phyloP scores from a whole-genome alignment of 192 early-diverging fungal species.

The Coemansia sp. region DNA sequence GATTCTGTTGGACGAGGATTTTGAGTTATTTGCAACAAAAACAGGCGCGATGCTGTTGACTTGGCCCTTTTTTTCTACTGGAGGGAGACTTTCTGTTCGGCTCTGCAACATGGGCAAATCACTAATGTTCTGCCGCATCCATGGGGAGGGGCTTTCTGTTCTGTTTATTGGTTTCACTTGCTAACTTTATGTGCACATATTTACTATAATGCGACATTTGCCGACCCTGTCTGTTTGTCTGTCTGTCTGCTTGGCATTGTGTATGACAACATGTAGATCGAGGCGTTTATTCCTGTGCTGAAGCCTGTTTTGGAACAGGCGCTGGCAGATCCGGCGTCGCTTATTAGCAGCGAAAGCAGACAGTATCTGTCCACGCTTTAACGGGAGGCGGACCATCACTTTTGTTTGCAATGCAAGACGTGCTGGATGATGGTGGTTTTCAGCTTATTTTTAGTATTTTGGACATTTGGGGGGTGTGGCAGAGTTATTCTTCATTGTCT shows the following conservation, averaged over 20 bases:
- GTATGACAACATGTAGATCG: conserved; percentile 30
- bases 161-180: no score
- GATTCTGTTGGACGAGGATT: not conserved
- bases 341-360: conserved; percentile 49
- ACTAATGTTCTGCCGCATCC: no score
- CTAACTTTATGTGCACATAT: no score
- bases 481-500: not conserved
- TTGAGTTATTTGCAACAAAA: not conserved
- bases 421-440: not conserved
- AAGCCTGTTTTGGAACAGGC: conserved; percentile 50
- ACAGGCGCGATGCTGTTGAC: no score
- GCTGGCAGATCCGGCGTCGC: conserved; percentile 37
- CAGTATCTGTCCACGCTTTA: conserved; percentile 41
- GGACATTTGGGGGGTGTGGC: not conserved
- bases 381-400: not conserved
- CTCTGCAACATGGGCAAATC: no score
- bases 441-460: not conserved
- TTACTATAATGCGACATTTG: not conserved
- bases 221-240: not conserved
- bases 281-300: conserved; percentile 35
- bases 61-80: not conserved
- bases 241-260: not conserved
- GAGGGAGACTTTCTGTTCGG: not conserved
- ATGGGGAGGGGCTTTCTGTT: no score
- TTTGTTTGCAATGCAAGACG: not conserved